Base-by-base conservation (phyloP, 805 yeast genomes). In the Phaffomyces antillensis region DNA sequence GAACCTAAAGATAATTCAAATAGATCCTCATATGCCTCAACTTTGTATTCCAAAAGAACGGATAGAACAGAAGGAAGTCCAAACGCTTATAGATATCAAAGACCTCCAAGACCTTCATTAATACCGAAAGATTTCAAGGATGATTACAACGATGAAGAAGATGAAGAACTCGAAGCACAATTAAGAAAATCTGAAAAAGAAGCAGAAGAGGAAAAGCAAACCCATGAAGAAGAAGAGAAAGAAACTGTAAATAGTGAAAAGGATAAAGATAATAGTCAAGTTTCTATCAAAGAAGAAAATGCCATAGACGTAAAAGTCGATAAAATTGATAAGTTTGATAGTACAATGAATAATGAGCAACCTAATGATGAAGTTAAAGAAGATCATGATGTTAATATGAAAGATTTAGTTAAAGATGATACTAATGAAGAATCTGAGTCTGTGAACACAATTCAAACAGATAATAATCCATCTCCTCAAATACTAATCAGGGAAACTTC, bases 41-140 rank as follows among this genome's bases (percentile, higher is more conserved):
- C 36, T 12, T 6, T 33, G 7, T 44, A 44, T 30, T 20, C 47
- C 5, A 44, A 33, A 28, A 37, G 47, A 37, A 38, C 42, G 5
- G 47, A 44, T 23, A 36, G 42, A 37, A 20, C 25, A 7, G 47
- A 40, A 13, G 38, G 32, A 3, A 34, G 17, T 28, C 9, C 44
- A 23, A 33, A 41, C 5, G 3, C 41, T n/a, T 38, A 39, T 16
- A 41, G 43, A 37, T 37, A 36, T n/a, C 33, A 32, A 37, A 33
- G 36, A 40, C 26, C 39, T 16, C 16, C 42, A n/a, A 39, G 50
- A 18, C 57, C 60, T 13, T 55, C 60, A 4, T 42, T 58, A 15
- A 57, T 58, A 53, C 61, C 62, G 45, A 49, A 49, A 35, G 51
- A 56, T 37, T 58, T 53, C 43, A 55, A 51, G 36, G 52, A 53